phyloP scores from a whole-genome alignment of 306 rosid genomes.

The Ochetophila trinervis region DNA sequence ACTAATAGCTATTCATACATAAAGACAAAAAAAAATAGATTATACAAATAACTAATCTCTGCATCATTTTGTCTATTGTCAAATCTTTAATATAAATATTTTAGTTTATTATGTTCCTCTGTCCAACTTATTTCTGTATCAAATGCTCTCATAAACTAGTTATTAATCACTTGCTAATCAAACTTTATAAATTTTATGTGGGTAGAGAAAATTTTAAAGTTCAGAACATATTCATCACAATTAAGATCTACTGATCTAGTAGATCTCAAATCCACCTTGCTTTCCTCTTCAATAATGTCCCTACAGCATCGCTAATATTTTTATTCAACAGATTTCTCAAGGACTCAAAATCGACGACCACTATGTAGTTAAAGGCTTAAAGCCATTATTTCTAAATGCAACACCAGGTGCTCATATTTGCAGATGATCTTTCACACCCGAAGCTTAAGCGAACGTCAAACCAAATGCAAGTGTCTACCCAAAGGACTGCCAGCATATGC shows the following conservation, averaged over 20 bases:
- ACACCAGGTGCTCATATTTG: neutral
- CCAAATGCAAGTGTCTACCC: neutral
- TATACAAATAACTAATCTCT: too few relatives aligned
- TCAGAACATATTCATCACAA: neutral
- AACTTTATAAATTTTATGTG: neutral
- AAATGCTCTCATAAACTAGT: slow-evolving; percentile 55
- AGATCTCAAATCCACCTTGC: neutral
- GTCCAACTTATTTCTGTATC: slow-evolving; percentile 31
- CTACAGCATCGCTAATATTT: neutral
- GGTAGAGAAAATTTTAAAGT: neutral
- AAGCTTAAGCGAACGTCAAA: neutral
- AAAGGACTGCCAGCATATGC: neutral
- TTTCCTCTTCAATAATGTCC: neutral
- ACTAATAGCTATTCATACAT: too few relatives aligned
- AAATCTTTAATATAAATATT: too few relatives aligned
- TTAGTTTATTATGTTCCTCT: too few relatives aligned
- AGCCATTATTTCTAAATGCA: neutral
- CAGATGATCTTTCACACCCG: neutral
- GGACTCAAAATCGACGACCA: neutral
- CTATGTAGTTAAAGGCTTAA: too few relatives aligned
- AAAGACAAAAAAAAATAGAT: too few relatives aligned
- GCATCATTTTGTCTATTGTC: too few relatives aligned
- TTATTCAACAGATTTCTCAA: neutral
- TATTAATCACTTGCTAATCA: neutral
- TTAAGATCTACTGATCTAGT: neutral